A percentile compares a stretch with the other conserved stretches of the same genome.
Evolutionary conservation across 176 grass and related monocot species (phyloP).

Genomic region (Coix lacrymajobi): DNA sequence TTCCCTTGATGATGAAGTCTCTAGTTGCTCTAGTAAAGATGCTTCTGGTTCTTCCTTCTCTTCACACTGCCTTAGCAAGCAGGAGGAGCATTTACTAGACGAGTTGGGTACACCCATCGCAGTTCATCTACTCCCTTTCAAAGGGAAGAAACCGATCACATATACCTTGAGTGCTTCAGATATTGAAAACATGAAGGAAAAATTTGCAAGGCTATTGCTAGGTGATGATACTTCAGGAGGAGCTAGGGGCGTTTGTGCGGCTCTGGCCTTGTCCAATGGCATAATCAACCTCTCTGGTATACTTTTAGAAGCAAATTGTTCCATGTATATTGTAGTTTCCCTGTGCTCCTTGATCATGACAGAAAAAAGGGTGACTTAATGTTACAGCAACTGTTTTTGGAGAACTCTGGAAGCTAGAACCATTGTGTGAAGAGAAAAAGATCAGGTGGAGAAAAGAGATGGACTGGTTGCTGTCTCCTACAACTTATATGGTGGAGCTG

Average conservation of each 20-base stretch:
- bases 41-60: constrained; percentile 59
- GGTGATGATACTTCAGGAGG: constrained; percentile 88
- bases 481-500: constrained; percentile 93
- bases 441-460: constrained; percentile 88
- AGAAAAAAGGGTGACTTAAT: neutral
- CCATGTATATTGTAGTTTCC: neutral
- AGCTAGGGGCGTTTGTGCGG: constrained; percentile 56
- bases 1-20: constrained; percentile 81
- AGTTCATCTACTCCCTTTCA: constrained; percentile 54
- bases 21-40: constrained; percentile 93
- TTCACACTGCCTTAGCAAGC: constrained; percentile 65
- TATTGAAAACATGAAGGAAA: constrained; percentile 88
- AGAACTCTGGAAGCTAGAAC: constrained; percentile 96
- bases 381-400: constrained; percentile 81
- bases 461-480: constrained; percentile 93
- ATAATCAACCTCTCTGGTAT: constrained; percentile 89
- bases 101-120: constrained; percentile 43
- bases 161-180: constrained; percentile 66
- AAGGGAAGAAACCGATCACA: constrained; percentile 63
- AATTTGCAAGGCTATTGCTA: constrained; percentile 81
- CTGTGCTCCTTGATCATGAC: neutral
- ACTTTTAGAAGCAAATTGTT: constrained; percentile 15
- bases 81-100: constrained; percentile 59
- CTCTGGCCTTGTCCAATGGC: constrained; percentile 85
- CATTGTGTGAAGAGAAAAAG: constrained; percentile 77